These are phyloP conservation scores for Alternaria incomplexa DNA, from an alignment of 2,329 filamentous ascomycete species.

Conservation along the genomic window DNA sequence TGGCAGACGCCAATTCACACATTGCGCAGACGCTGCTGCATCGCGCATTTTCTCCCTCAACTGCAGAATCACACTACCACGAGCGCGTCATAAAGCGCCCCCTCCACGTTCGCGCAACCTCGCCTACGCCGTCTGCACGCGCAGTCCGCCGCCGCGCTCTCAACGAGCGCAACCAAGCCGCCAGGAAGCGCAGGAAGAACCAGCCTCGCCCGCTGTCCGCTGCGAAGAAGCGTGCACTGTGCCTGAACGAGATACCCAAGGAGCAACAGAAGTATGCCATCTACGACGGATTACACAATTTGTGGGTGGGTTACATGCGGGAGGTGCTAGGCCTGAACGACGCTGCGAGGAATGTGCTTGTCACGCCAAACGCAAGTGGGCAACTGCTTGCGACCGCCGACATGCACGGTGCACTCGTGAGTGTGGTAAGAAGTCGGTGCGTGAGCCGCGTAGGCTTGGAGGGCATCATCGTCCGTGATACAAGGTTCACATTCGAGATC, in stretches of 20 bases:
- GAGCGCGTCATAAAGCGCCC: slow-evolving; percentile 85
- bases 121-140: slow-evolving; percentile 62
- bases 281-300: slow-evolving; percentile 75
- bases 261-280: slow-evolving; percentile 73
- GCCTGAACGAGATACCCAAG: slow-evolving; percentile 76
- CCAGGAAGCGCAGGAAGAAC: slow-evolving; percentile 47
- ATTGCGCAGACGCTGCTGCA: slow-evolving; percentile 66
- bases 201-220: slow-evolving; percentile 77
- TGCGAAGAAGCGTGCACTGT: slow-evolving; percentile 73
- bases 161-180: slow-evolving; percentile 45
- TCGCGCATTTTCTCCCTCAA: slow-evolving; percentile 79
- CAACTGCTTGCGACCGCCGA: slow-evolving; percentile 83
- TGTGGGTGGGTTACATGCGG: slow-evolving; percentile 87
- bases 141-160: slow-evolving; percentile 60
- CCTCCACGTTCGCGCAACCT: slow-evolving; percentile 77
- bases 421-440: slow-evolving; percentile 83
- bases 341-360: slow-evolving; percentile 48
- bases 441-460: slow-evolving; percentile 79
- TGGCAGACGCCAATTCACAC: slow-evolving; percentile 25
- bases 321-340: slow-evolving; percentile 73
- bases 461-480: slow-evolving; percentile 89
- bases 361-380: slow-evolving; percentile 66
- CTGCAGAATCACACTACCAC: slow-evolving; percentile 72
- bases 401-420: slow-evolving; percentile 83
- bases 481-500: slow-evolving; percentile 84